phyloP scores from a whole-genome alignment of 352 stramenopile species.

The Aphanomyces cochlioides region DNA sequence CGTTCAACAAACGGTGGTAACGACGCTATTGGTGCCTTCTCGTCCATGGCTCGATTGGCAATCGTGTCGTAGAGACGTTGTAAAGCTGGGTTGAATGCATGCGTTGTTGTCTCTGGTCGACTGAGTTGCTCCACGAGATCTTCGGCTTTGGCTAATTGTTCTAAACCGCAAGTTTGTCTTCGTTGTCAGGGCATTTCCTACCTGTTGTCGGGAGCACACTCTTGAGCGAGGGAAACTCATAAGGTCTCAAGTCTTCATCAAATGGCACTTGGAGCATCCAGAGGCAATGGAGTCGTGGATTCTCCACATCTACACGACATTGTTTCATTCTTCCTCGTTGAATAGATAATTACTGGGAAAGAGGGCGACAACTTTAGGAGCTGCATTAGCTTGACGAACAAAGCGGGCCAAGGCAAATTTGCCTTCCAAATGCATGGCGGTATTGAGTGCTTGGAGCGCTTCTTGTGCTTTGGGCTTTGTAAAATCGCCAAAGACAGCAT shows the following conservation, averaged over 20 bases:
- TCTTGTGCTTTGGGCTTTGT: slow-evolving; percentile 58
- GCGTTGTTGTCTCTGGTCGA: slow-evolving; percentile 50
- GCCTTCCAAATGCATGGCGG: slow-evolving; percentile 57
- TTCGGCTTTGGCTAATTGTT: slow-evolving; percentile 62
- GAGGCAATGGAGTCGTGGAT: slow-evolving; percentile 58
- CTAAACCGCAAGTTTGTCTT: background rate
- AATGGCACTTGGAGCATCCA: slow-evolving; percentile 74
- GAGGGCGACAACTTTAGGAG: slow-evolving; percentile 68
- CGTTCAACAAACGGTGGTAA: slow-evolving; percentile 58
- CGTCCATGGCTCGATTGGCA: slow-evolving; percentile 52
- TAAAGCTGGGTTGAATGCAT: slow-evolving; percentile 61
- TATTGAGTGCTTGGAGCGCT: slow-evolving; percentile 56
- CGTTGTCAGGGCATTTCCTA: background rate
- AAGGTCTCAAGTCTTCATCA: slow-evolving; percentile 72
- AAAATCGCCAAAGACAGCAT: slow-evolving; percentile 75
- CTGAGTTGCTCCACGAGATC: slow-evolving; percentile 71
- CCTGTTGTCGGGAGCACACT: background rate
- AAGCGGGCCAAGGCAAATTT: slow-evolving; percentile 76
- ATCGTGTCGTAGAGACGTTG: slow-evolving; percentile 69
- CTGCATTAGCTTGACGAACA: slow-evolving; percentile 68
- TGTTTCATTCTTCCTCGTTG: too few species aligned
- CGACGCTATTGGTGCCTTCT: slow-evolving; percentile 43
- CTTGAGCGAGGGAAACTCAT: slow-evolving; percentile 65
- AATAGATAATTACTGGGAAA: slow-evolving; percentile 38
- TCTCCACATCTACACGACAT: slow-evolving; percentile 30